Base-by-base conservation (phyloP, 345 rosid species). In the Excoecaria agallocha region DNA sequence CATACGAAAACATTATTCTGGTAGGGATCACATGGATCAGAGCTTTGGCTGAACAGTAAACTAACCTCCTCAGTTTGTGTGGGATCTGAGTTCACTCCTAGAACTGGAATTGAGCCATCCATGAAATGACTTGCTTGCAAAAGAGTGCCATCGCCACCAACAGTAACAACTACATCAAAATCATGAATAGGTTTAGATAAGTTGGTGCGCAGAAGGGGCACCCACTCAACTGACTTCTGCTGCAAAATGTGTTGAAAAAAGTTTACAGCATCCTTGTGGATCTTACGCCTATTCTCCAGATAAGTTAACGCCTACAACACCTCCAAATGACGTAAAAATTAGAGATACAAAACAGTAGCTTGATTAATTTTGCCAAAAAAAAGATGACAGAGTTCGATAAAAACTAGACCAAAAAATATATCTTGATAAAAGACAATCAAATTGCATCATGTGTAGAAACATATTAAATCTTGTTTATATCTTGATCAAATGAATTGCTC, bases 131-230 rank as follows among this genome's bases (percentile, higher is more conserved):
- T 87, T 46, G 98, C 98, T 72, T 90, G 97, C 88, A 94, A 80
- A 43, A 94, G 97, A 12, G 98, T 93, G 48, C 98, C 98, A 66
- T 94, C 98, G 39, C 98, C 98, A 71, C 98, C 97, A 9, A 94
- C 79, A 1, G 98, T 93, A 66, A 94, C 87, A 54, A 94, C 98
- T 79, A 94, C 83, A 82, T 94, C 98, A 49, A 89, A 90, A 73
- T 88, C 79, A 72, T 68, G 80, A 66, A 94, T 84, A 13, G 88
- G 89, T 63, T 72, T 74, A 1, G 84, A 83, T 70, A 91, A 74
- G 58, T 83, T 77, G 12, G 84, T 84, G 25, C 98, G 92, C 3
- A 87, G 74, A 72, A 89, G 52, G 6, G 89, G 82, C 70, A 85
- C 79, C 94, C 93, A 93, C 60, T 92, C 91, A 49, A 94, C 81